Evolutionary conservation across 768 basidiomycete genomes (phyloP), one percentile per base, ranked within the genome.

Genomic region (Xerocomellus amylosporus): DNA sequence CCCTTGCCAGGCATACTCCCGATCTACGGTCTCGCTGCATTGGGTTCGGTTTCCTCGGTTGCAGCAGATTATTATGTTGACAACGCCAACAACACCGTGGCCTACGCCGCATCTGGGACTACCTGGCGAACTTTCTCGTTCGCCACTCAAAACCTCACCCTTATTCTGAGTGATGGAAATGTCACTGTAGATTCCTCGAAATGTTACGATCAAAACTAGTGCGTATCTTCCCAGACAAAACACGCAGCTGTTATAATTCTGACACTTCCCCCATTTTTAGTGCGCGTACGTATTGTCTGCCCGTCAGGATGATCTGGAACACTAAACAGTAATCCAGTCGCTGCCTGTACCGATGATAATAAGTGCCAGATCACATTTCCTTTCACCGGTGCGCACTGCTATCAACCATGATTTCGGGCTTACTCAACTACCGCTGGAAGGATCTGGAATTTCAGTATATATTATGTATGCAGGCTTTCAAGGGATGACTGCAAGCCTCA

Each of bases 161-260:
- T 59, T 22, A 33, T 0, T 8, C 14, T 28, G 3, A 6, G 36
- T 14, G n/a, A 39, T 7, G 22, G 20, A 37, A 20, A 34, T 37
- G 0, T 58, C 24, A 19, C 19, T 1, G 43, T 62, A 19, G 55
- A 62, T 46, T 39, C 61, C 22, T 56, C 61, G 5, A 34, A 49
- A 30, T 63, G 61, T 14, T 62, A 56, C 14, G 41, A 63, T 24
- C 24, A 56, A 14, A 59, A 59, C 33, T 63, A 53, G 57, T 63
- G 44, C 31, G 58, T 45, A 5, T 40, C 20, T 39, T 26, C 34
- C 34, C 22, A 19, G 30, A 33, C 12, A 33, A 10, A 7, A 8
- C 10, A 34, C 10, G 3, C 42, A 2, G 14, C 3, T 31, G 19
- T 22, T 7, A 26, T 34, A 2, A 5, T 19, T 36, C 47, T 45